Evolutionary conservation across 345 rosid species (phyloP), one percentile per base, ranked within the genome.

Genomic region (Microcos paniculata): DNA sequence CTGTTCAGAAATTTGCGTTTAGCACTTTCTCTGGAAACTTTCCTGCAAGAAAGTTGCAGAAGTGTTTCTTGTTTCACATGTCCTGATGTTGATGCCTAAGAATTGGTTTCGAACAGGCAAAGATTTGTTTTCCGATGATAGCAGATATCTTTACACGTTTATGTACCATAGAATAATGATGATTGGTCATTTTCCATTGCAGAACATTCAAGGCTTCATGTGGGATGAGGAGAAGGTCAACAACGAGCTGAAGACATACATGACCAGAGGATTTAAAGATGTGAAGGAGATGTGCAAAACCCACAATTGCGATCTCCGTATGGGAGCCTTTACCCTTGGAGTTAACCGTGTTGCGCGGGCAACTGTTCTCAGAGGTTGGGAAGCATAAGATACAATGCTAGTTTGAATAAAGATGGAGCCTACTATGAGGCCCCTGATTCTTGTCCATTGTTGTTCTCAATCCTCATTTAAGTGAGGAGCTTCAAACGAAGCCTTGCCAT

Each of bases 271-370:
- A n/a, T 96, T 91, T 80, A 84, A 84, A 80, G 92, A 86, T 49
- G 76, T 93, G 78, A 96, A 93, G 85, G 89, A 85, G 70, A 95
- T 91, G 99, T 95, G 99, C 80, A 80, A 78, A 75, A 85, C 93
- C 40, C 97, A 93, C 76, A 82, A 88, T 7, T 96, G 98, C 23
- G 94, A 96, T 69, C 95, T 93, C 46, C 94, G 99, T 5, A 93
- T 93, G 98, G 99, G 99, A 79, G 99, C 99, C 57, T 96, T 96
- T 85, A 93, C 96, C 13, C 88, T 96, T 0, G 99, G 96, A n/a
- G 91, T 96, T 61, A 96, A 93, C 82, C 97, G 99, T 0, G 99
- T 96, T 0, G 98, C 97, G 1, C 87, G 90, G 73, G 98, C 99
- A 1, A 96, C 99, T 1, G 82, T 85, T 66, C 93, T 93, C 30